Percentiles rank a stretch among this genome's conserved stretches.
Conservation (phyloP, 345 rosid genomes). For the Moricandia moricandioides region DNA sequence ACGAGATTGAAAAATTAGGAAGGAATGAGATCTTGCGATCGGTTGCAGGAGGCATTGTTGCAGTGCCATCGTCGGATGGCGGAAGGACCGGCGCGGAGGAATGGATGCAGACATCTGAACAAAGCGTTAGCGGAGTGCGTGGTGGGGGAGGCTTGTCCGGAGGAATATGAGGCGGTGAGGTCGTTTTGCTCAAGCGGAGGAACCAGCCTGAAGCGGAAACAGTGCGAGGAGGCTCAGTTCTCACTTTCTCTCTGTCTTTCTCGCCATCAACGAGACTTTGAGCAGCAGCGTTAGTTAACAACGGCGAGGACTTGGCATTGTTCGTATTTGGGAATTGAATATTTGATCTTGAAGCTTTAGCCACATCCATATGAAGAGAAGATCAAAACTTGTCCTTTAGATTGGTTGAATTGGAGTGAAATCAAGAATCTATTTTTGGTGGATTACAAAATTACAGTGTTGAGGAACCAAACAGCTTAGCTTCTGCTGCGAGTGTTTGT, state of each 20-base stretch:
- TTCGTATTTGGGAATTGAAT: not conserved
- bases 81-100: constrained; percentile 42
- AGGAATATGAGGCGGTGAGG: constrained; percentile 74
- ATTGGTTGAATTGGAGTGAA: no score
- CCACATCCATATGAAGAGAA: no score
- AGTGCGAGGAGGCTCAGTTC: constrained; percentile 78
- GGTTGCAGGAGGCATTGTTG: constrained; percentile 38
- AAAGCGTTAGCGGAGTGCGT: constrained; percentile 71
- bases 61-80: constrained; percentile 72
- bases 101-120: constrained; percentile 77
- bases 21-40: constrained; percentile 43
- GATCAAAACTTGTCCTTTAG: no score
- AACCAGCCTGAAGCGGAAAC: constrained; percentile 71
- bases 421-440: no score
- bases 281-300: constrained; percentile 13
- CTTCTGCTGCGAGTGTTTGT: not conserved
- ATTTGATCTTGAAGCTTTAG: no score
- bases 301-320: not conserved
- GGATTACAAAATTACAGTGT: no score
- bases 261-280: constrained; percentile 21
- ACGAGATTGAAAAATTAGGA: not conserved
- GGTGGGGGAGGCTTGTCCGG: constrained; percentile 64
- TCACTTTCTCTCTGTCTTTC: constrained; percentile 51
- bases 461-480: not conserved
- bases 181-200: constrained; percentile 79